Percentiles rank a stretch among this genome's conserved stretches.
Evolutionary conservation across 169 alveolate species (phyloP).

Genomic region (Plasmodium relictum): DNA sequence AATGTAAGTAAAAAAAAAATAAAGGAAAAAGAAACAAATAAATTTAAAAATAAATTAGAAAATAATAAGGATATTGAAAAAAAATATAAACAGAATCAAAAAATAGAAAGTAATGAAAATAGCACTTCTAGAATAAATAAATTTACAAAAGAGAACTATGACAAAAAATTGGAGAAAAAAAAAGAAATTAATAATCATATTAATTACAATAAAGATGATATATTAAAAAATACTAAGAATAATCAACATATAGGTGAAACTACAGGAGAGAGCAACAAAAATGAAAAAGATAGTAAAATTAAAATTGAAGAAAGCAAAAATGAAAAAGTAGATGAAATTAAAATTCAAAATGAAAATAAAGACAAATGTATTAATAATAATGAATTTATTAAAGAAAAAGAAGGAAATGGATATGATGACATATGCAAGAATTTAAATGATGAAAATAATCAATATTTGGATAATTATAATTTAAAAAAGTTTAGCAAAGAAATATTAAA

Average conservation of each 20-base stretch:
- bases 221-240: not conserved
- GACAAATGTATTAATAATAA: not conserved
- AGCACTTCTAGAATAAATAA: not conserved
- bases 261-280: not conserved
- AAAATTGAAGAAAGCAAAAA: not conserved
- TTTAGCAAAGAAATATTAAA: slow-evolving; percentile 6
- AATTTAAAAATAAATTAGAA: not conserved
- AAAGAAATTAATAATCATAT: not conserved
- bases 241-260: not conserved
- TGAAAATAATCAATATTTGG: not conserved
- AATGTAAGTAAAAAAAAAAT: not conserved
- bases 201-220: not conserved
- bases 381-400: not conserved
- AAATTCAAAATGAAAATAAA: not conserved
- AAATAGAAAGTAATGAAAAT: slow-evolving; percentile 13
- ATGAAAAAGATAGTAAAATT: not conserved
- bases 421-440: not conserved
- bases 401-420: not conserved
- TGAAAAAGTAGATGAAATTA: not conserved
- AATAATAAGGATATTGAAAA: slow-evolving; percentile 16
- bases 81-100: not conserved
- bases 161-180: not conserved
- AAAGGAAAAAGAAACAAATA: slow-evolving; percentile 5
- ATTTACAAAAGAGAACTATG: not conserved
- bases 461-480: not conserved